A percentile compares a stretch with the other conserved stretches of the same genome.
phyloP scores from a whole-genome alignment of 257 asterid genomes.

The Lavandula angustifolia region DNA sequence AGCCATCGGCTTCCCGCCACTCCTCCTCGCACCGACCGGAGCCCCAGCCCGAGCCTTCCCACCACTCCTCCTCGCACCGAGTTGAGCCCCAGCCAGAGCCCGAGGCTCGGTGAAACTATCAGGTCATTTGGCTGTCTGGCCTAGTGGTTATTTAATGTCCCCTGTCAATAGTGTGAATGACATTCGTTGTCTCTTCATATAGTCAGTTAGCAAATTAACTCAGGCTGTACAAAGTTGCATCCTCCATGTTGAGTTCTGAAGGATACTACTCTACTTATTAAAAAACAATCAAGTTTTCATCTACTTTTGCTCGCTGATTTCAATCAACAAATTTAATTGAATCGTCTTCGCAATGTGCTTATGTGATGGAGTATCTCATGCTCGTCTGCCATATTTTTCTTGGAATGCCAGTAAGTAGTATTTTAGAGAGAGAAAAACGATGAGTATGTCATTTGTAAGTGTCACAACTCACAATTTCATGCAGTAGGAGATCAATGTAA shows the following conservation, averaged over 20 bases:
- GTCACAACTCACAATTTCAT: no score
- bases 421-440: no score
- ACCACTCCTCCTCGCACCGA: no score
- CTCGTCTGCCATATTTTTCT: no score
- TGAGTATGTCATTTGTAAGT: no score
- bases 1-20: no score
- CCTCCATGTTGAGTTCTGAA: slow-evolving; percentile 21
- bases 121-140: slow-evolving; percentile 4
- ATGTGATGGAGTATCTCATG: no score
- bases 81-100: no score
- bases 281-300: slow-evolving; percentile 26
- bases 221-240: slow-evolving; percentile 37
- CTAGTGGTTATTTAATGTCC: slow-evolving; percentile 21
- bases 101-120: slow-evolving; percentile 39
- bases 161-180: slow-evolving; percentile 26
- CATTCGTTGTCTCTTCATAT: slow-evolving; percentile 1
- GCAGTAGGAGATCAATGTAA: no score
- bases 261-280: slow-evolving; percentile 24
- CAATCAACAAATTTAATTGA: not conserved
- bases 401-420: no score
- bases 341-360: not conserved
- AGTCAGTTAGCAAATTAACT: slow-evolving; percentile 31
- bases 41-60: no score
- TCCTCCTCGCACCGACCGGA: no score
- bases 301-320: slow-evolving; percentile 6